Percentiles rank a stretch among this genome's conserved stretches.
Conservation (phyloP, 441 rosid species). For the Bocquillonia castaneifolia region DNA sequence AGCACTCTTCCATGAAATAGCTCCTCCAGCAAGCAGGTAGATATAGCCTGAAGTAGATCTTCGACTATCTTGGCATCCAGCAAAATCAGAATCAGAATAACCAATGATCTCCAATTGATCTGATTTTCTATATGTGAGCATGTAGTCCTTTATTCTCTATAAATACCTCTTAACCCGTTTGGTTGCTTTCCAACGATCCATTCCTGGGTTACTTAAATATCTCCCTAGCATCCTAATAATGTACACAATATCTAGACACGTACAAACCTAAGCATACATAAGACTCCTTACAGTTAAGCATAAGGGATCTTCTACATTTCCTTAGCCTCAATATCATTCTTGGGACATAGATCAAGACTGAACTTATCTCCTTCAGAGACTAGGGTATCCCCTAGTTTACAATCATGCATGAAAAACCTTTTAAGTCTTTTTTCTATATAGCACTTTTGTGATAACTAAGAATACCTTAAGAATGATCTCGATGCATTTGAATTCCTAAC, state of each 20-base stretch:
- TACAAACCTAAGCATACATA: not conserved
- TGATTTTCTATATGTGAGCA: not conserved
- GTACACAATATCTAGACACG: not conserved
- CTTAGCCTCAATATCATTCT: not conserved
- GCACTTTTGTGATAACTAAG: no score
- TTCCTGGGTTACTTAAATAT: no score
- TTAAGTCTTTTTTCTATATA: no score
- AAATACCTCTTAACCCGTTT: constrained; percentile 5
- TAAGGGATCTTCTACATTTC: not conserved
- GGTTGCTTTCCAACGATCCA: constrained; percentile 7
- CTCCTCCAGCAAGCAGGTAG: constrained; percentile 19
- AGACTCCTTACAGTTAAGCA: not conserved
- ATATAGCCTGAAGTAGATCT: not conserved
- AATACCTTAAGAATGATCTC: no score
- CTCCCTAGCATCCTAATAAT: no score
- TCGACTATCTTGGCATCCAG: constrained; percentile 8
- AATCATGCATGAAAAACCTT: no score
- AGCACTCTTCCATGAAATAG: constrained; percentile 2
- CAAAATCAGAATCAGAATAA: not conserved
- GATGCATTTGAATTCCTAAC: no score
- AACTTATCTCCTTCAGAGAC: not conserved
- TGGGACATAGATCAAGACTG: not conserved
- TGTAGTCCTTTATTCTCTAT: no score
- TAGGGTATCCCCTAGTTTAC: no score
- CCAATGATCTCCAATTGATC: not conserved